phyloP scores from a whole-genome alignment of 495 filamentous ascomycete species.

The Cladorrhinum samala region DNA sequence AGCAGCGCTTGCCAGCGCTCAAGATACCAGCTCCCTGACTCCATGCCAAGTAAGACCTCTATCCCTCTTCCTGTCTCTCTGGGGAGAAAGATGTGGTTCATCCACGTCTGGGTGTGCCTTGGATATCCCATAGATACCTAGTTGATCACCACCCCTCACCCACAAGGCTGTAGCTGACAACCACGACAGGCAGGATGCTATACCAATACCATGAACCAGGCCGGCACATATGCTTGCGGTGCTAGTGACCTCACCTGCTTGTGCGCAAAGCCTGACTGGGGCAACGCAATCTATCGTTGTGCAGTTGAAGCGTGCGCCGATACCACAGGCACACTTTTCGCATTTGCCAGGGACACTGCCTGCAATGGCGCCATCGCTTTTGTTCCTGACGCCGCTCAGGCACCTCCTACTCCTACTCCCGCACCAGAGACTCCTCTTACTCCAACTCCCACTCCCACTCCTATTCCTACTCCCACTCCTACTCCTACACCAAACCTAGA shows the following conservation, averaged over 20 bases:
- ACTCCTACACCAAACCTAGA: not conserved
- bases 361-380: too few relatives aligned
- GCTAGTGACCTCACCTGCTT: slow-evolving; percentile 20
- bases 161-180: slow-evolving; percentile 12
- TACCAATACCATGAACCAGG: slow-evolving; percentile 5
- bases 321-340: too few relatives aligned
- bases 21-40: slow-evolving; percentile 20
- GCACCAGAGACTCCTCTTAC: not conserved
- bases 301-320: slow-evolving; percentile 15
- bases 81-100: too few relatives aligned
- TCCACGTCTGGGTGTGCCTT: too few relatives aligned
- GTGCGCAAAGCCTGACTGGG: slow-evolving; percentile 20
- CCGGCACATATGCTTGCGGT: slow-evolving; percentile 13
- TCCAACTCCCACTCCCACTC: not conserved
- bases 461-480: not conserved
- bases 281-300: slow-evolving; percentile 15
- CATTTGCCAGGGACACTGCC: too few relatives aligned
- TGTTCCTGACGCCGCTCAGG: too few relatives aligned
- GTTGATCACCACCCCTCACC: too few relatives aligned
- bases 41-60: slow-evolving; percentile 21
- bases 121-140: too few relatives aligned
- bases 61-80: too few relatives aligned
- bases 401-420: too few relatives aligned
- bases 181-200: slow-evolving; percentile 20
- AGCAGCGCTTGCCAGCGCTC: slow-evolving; percentile 15